Evolutionary conservation across 164 flowering plant genomes (phyloP), one percentile per base, ranked within the genome.

Genomic region (Dillenia suffruticosa): DNA sequence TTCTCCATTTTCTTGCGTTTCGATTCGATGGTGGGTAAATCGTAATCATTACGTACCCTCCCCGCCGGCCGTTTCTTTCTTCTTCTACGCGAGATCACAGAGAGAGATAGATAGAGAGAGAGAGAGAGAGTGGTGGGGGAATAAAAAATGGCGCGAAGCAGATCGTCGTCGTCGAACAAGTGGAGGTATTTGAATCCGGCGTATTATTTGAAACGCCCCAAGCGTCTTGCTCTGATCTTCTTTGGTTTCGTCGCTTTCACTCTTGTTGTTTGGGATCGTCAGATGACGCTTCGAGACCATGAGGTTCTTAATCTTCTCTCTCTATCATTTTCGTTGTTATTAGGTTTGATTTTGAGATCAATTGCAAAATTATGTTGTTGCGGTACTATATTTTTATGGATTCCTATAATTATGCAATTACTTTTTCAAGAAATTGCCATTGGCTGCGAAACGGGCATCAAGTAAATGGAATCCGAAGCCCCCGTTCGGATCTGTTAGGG

Each of bases 231-330:
- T 12, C 48, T 88, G 46, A 76, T 92, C 19, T 75, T 95, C 74
- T 76, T 92, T 4, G 75, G 67, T 16, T 95, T 95, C 46, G 94
- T 95, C 12, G 63, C 59, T 19, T 67, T 65, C 40, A 40, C 84
- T 17, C 72, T 83, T n/a, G 10, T 92, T 12, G 70, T 92, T 45
- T 92, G 96, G 97, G 99, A 95, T 81, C 97, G 97, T 9, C 96
- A 88, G 63, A 84, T 89, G 54, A 83, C 89, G 8, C 67, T 79
- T 52, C 70, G 83, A n/a, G 97, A 89, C 22, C 87, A 94, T 66
- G 81, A 95, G 97, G 97, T 88, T 52, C 26, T 51, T 11, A 26
- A 16, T 22, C 19, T 17, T 60, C 22, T 52, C 54, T 14, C 5
- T 52, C 47, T 12, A 40, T 9, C 10, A 15, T 49, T 49, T 49